Percentiles rank a stretch among this genome's conserved stretches.
Evolutionary conservation across 2,329 filamentous ascomycete species (phyloP).

Genomic region (Aspergillus phoenicis): DNA sequence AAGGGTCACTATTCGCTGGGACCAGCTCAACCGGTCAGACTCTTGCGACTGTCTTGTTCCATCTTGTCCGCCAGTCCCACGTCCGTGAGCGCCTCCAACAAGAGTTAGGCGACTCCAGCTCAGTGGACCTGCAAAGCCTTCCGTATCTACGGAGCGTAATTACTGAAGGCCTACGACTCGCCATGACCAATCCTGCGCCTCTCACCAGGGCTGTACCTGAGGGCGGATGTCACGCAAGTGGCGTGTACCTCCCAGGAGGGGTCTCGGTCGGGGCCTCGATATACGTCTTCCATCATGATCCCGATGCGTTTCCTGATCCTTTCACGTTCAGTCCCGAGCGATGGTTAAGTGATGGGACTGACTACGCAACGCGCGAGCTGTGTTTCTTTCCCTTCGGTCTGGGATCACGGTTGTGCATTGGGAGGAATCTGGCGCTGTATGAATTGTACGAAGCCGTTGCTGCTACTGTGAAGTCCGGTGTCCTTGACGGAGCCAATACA

Average conservation of each 20-base stretch:
- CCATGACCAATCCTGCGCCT: constrained; percentile 5
- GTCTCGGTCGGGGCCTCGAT: background rate
- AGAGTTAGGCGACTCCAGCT: background rate
- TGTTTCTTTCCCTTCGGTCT: constrained; percentile 7
- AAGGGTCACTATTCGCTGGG: constrained; percentile 6
- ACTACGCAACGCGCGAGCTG: background rate
- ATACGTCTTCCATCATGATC: constrained; percentile 4
- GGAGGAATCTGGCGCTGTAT: constrained; percentile 3
- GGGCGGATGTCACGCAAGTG: background rate
- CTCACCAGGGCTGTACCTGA: background rate
- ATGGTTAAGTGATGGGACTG: background rate
- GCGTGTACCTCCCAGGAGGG: background rate
- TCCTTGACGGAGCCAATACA: background rate
- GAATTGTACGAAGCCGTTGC: background rate
- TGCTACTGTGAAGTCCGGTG: background rate
- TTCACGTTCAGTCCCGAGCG: constrained; percentile 7
- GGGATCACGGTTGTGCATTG: constrained; percentile 5
- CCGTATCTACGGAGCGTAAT: constrained; percentile 1
- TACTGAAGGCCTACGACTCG: constrained; percentile 7
- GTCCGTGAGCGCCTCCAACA: background rate
- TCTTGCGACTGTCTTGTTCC: constrained; percentile 8
- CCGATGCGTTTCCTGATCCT: background rate
- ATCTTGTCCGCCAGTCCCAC: background rate
- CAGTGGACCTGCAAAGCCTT: background rate
- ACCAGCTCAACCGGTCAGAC: constrained; percentile 6